Conservation (phyloP, 441 rosid genomes). For the Dalechampia spathulata region DNA sequence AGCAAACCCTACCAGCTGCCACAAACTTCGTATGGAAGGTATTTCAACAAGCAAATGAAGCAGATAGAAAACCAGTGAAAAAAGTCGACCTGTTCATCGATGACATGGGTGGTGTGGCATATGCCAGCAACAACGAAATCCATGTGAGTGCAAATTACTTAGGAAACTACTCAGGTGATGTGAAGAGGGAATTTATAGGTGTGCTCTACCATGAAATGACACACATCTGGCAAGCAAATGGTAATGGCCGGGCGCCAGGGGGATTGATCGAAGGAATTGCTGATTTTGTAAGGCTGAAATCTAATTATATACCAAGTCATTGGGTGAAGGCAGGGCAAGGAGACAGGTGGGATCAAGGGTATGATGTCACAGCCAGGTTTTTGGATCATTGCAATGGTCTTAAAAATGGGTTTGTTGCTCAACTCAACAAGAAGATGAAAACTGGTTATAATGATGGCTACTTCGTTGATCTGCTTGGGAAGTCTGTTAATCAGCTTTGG, state of each 20-base stretch:
- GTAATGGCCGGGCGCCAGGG: constrained; percentile 24
- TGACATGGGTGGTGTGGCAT: constrained; percentile 20
- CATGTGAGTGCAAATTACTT: constrained; percentile 19
- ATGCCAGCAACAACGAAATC: constrained; percentile 15
- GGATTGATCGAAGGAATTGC: constrained; percentile 42
- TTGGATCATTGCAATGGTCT: constrained; percentile 36
- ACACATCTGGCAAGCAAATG: constrained; percentile 43
- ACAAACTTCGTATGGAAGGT: constrained; percentile 26
- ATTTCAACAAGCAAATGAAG: constrained; percentile 19
- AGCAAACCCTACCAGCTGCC: constrained; percentile 15
- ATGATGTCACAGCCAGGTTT: constrained; percentile 42
- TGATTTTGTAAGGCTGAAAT: constrained; percentile 38
- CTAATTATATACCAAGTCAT: constrained; percentile 26
- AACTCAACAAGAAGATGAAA: constrained; percentile 42
- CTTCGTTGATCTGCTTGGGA: constrained; percentile 36
- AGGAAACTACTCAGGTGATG: constrained; percentile 12
- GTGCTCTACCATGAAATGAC: constrained; percentile 39
- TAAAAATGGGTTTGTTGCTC: constrained; percentile 37
- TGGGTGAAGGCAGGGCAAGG: constrained; percentile 45
- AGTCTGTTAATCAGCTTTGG: constrained; percentile 37
- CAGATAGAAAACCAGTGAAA: constrained; percentile 18
- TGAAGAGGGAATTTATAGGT: constrained; percentile 20
- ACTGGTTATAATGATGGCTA: constrained; percentile 22
- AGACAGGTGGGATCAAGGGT: constrained; percentile 40
- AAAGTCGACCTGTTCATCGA: constrained; percentile 17